A percentile compares a stretch with the other conserved stretches of the same genome.
These are phyloP conservation scores for Chamaecrista fasciculata DNA, from an alignment of 306 rosid species.

Conservation along the genomic window DNA sequence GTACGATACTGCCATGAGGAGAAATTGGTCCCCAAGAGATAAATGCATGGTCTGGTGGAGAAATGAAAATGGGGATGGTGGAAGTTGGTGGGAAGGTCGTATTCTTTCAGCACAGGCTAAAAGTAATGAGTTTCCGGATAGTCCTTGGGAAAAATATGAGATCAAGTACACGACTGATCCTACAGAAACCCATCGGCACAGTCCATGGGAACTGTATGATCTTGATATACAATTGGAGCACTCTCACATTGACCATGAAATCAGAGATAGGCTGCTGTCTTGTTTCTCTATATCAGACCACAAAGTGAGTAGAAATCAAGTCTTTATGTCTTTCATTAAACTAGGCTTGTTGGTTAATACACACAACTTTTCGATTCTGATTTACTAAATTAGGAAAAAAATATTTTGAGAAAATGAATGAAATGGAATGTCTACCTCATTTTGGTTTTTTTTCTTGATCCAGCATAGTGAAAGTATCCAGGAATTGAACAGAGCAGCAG, in stretches of 20 bases:
- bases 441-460: constrained; percentile 1
- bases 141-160: constrained; percentile 79
- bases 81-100: constrained; percentile 75
- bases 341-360: constrained; percentile 8
- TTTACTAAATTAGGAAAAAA: constrained; percentile 4
- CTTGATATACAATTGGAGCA: constrained; percentile 47
- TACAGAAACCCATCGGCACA: constrained; percentile 46
- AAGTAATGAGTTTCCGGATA: constrained; percentile 65
- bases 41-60: constrained; percentile 86
- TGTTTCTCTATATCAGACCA: constrained; percentile 49
- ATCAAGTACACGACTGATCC: constrained; percentile 55
- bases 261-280: constrained; percentile 64
- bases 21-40: constrained; percentile 72
- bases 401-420: not conserved
- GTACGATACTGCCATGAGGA: constrained; percentile 62
- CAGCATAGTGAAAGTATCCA: constrained; percentile 54
- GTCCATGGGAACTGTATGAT: constrained; percentile 88
- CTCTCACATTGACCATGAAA: constrained; percentile 56
- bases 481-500: constrained; percentile 55
- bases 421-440: not conserved
- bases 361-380: constrained; percentile 1
- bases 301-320: constrained; percentile 38
- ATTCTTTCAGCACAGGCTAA: constrained; percentile 47
- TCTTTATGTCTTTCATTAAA: not conserved
- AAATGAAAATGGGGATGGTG: constrained; percentile 52